Conservation (phyloP, 2,329 filamentous ascomycete species). For the Stemphylium beticola region DNA sequence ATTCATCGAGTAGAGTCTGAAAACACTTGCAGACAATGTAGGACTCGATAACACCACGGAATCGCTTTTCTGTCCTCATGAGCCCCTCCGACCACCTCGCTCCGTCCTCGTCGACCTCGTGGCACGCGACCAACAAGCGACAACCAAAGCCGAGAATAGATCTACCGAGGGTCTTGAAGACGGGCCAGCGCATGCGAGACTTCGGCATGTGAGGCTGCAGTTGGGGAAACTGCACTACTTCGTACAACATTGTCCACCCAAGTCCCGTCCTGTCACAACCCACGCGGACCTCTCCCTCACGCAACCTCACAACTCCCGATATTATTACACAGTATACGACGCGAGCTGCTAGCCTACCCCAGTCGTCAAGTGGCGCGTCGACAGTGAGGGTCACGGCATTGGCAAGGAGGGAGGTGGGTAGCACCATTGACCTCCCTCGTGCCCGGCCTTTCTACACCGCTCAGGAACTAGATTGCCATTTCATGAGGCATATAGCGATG, state of each 20-base stretch:
- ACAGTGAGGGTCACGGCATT: constrained; percentile 2
- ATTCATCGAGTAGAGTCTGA: neutral
- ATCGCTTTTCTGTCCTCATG: too few relatives aligned
- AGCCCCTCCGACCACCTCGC: too few relatives aligned
- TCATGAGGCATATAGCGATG: neutral
- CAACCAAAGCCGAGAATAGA: too few relatives aligned
- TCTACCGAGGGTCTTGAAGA: neutral
- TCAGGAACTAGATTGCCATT: constrained; percentile 8
- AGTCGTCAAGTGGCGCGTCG: constrained; percentile 4
- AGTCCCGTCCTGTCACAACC: neutral
- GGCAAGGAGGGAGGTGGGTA: constrained; percentile 9
- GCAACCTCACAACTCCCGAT: constrained; percentile 7
- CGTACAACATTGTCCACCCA: constrained; percentile 8
- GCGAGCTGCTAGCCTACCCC: constrained; percentile 12
- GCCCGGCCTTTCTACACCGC: constrained; percentile 16
- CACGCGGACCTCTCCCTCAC: neutral
- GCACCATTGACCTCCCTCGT: constrained; percentile 14
- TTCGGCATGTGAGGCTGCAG: neutral
- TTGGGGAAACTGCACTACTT: constrained; percentile 7
- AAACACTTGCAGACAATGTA: neutral
- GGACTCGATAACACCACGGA: constrained; percentile 5
- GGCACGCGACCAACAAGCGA: too few relatives aligned
- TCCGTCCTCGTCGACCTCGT: too few relatives aligned
- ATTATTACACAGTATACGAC: constrained; percentile 3
- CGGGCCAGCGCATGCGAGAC: neutral